Evolutionary conservation across 139 green algal species (phyloP).

Genomic region (Marvania coccoides): DNA sequence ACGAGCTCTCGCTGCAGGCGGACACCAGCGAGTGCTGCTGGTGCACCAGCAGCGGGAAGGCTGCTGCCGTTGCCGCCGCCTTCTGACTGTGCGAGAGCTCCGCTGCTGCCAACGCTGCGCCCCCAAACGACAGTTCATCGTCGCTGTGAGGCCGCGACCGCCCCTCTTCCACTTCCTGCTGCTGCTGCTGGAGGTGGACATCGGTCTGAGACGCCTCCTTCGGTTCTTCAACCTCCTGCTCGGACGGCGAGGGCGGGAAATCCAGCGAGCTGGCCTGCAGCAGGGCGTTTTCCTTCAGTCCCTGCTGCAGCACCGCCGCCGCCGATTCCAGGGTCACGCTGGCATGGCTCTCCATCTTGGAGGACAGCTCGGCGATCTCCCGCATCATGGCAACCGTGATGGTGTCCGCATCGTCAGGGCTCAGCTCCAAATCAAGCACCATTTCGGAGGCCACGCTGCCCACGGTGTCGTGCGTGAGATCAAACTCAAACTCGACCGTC

Average conservation of each 20-base stretch:
- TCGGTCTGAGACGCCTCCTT: no score
- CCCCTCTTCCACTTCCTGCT: no score
- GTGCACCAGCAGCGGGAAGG: no score
- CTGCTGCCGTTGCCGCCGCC: no score
- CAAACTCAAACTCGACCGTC: slow-evolving; percentile 94
- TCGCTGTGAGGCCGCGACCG: no score
- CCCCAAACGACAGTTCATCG: no score
- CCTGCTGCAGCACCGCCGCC: slow-evolving; percentile 7
- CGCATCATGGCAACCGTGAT: slow-evolving; percentile 36
- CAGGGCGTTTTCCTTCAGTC: slow-evolving; percentile 12
- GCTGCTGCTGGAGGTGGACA: no score
- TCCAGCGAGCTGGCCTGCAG: slow-evolving; percentile 4
- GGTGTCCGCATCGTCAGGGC: slow-evolving; percentile 48
- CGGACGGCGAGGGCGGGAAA: no score
- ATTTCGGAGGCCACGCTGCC: slow-evolving; percentile 87
- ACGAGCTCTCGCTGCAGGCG: not conserved
- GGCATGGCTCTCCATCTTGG: slow-evolving; percentile 35
- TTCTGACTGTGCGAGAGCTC: no score
- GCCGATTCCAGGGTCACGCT: not conserved
- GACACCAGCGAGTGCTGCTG: no score
- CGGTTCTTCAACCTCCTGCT: no score
- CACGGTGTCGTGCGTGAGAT: slow-evolving; percentile 72
- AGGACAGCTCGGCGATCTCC: slow-evolving; percentile 40
- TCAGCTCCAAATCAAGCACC: slow-evolving; percentile 84
- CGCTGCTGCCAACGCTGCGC: no score